Percentiles rank a stretch among this genome's conserved stretches.
phyloP scores from a whole-genome alignment of 2,329 filamentous ascomycete species.

The Colletotrichum acutatum region DNA sequence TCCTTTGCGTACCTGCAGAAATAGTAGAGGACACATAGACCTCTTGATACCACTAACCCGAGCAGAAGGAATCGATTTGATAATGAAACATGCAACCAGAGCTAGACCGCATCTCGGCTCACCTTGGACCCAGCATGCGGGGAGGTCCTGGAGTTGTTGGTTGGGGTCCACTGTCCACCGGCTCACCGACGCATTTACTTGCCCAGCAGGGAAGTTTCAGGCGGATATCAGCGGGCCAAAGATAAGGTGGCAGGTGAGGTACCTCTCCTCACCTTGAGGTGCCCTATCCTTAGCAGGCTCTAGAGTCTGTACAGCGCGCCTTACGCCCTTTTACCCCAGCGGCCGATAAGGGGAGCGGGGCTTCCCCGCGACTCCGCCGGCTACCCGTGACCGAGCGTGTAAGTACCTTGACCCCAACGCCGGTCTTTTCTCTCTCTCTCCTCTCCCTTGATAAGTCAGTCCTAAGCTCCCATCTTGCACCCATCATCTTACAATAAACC shows the following conservation, averaged over 20 bases:
- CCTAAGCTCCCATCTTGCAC: neutral
- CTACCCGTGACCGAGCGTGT: constrained; percentile 26
- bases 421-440: neutral
- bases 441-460: constrained; percentile 15
- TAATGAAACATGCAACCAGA: neutral
- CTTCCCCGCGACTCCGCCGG: constrained; percentile 31
- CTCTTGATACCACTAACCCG: neutral
- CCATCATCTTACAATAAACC: neutral
- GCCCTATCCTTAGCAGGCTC: neutral
- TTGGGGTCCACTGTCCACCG: neutral
- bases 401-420: constrained; percentile 9
- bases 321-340: constrained; percentile 28
- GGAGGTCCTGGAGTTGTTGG: neutral
- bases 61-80: neutral
- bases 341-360: constrained; percentile 30
- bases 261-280: too few species aligned
- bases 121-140: neutral
- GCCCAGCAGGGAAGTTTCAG: constrained; percentile 26
- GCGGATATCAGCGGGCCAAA: constrained; percentile 36
- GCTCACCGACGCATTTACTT: neutral
- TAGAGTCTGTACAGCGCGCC: neutral
- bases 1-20: neutral
- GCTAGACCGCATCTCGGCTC: constrained; percentile 1
- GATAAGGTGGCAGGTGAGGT: constrained; percentile 5
- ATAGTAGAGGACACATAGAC: too few species aligned